These are phyloP conservation scores for Raphanus raphanistrum DNA, from an alignment of 345 rosid genomes.

Conservation along the genomic window DNA sequence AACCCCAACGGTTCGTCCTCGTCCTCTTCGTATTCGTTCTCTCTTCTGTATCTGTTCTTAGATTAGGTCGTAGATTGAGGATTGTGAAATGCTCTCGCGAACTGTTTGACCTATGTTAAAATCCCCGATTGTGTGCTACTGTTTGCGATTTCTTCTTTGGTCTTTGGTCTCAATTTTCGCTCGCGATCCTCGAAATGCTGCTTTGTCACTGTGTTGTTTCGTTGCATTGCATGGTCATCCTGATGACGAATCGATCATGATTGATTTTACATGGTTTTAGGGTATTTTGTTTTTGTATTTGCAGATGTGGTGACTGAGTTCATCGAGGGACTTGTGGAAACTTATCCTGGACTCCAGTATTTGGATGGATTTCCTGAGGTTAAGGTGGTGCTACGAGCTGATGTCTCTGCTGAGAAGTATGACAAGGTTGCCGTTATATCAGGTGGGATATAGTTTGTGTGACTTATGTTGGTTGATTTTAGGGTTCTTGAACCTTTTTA, in stretches of 20 bases:
- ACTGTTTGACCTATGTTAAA: conserved; percentile 33
- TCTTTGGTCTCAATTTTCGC: conserved; percentile 10
- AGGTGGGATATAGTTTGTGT: conserved; percentile 47
- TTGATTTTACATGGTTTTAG: too few species aligned
- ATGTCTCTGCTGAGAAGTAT: conserved; percentile 63
- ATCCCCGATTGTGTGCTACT: conserved; percentile 27
- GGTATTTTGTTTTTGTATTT: not conserved
- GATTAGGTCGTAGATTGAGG: conserved; percentile 21
- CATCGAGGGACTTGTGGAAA: conserved; percentile 92
- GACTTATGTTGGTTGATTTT: not conserved
- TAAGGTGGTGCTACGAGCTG: conserved; percentile 93
- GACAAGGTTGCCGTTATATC: conserved; percentile 91
- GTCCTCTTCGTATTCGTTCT: conserved; percentile 32
- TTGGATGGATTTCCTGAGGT: conserved; percentile 98
- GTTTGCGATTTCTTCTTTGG: conserved; percentile 5
- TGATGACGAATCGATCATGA: conserved; percentile 3
- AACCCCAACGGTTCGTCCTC: conserved; percentile 69
- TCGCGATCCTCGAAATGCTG: conserved; percentile 24
- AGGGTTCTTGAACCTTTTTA: not conserved
- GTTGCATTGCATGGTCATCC: conserved; percentile 20
- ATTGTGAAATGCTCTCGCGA: conserved; percentile 15
- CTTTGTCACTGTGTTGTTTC: conserved; percentile 13
- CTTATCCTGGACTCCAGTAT: conserved; percentile 82
- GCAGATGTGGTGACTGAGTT: conserved; percentile 94
- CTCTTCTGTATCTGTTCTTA: not conserved